These are phyloP conservation scores for Ceratocystis variospora DNA, from an alignment of 2,329 filamentous ascomycete species.

Conservation along the genomic window DNA sequence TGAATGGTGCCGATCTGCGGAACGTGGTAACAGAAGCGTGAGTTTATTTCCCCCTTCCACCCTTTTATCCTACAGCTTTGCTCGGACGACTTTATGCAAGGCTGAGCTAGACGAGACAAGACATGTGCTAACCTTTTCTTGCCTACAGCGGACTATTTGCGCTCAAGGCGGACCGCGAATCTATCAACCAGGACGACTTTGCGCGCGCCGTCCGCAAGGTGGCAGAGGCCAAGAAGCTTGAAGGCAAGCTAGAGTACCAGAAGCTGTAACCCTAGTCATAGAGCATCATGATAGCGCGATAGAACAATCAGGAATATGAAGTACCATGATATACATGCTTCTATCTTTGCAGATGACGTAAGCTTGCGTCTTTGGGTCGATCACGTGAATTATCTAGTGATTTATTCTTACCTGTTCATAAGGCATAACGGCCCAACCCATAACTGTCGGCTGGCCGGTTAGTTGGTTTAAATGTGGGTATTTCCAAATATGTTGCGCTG, in stretches of 20 bases:
- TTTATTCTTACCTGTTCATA: neutral
- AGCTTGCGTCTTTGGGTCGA: neutral
- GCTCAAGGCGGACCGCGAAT: slow-evolving; percentile 94
- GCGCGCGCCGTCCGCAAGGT: slow-evolving; percentile 98
- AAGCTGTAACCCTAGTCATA: slow-evolving; percentile 50
- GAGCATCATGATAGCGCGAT: neutral
- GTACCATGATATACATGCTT: neutral
- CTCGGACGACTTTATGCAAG: neutral
- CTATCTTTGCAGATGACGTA: neutral
- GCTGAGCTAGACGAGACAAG: slow-evolving; percentile 18
- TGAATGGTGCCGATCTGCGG: slow-evolving; percentile 92
- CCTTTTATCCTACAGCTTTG: neutral
- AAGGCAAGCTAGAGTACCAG: slow-evolving; percentile 95
- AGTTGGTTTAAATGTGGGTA: neutral
- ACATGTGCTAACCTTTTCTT: slow-evolving; percentile 23
- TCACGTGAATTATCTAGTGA: neutral
- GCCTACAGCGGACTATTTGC: slow-evolving; percentile 68
- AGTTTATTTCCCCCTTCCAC: slow-evolving; percentile 31
- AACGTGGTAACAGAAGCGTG: slow-evolving; percentile 98
- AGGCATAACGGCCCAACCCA: neutral
- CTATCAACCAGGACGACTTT: slow-evolving; percentile 97
- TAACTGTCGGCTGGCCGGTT: neutral
- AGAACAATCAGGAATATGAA: neutral
- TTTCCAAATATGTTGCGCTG: neutral
- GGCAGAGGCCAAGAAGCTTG: slow-evolving; percentile 92